Evolutionary conservation across 441 rosid genomes (phyloP).

Genomic region (Croton setiger): DNA sequence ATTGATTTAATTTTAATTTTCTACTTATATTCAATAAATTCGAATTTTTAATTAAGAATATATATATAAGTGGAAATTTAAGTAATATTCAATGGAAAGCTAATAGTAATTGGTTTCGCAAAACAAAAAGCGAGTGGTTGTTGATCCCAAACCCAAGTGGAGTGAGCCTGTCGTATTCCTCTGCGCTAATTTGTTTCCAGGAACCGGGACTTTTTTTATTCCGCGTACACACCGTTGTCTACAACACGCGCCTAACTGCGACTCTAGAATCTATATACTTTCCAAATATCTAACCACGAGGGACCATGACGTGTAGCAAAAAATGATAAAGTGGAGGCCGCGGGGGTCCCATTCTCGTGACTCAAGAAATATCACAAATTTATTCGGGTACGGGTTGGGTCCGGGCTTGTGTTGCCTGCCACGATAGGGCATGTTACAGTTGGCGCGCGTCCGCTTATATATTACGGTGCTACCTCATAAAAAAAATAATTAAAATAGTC

Average conservation of each 20-base stretch:
- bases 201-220: constrained; percentile 10
- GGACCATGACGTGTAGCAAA: constrained; percentile 24
- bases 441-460: constrained; percentile 19
- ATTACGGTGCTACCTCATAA: constrained; percentile 16
- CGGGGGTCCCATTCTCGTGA: constrained; percentile 26
- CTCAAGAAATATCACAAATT: constrained; percentile 27
- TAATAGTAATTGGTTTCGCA: neutral
- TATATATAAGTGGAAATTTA: neutral
- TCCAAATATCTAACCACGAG: constrained; percentile 22
- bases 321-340: constrained; percentile 21
- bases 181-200: neutral
- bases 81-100: too few relatives aligned
- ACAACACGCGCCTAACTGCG: neutral
- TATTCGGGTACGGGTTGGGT: constrained; percentile 14
- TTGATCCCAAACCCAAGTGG: neutral
- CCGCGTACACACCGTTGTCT: neutral
- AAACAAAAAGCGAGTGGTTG: neutral
- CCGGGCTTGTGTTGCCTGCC: too few relatives aligned
- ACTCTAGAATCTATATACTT: neutral
- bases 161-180: neutral
- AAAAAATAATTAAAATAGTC: neutral
- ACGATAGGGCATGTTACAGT: constrained; percentile 24
- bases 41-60: too few relatives aligned
- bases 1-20: too few relatives aligned
- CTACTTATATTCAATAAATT: too few relatives aligned